A percentile compares a stretch with the other conserved stretches of the same genome.
phyloP scores from a whole-genome alignment of 768 basidiomycete genomes.

The Pulveroboletus sp. region DNA sequence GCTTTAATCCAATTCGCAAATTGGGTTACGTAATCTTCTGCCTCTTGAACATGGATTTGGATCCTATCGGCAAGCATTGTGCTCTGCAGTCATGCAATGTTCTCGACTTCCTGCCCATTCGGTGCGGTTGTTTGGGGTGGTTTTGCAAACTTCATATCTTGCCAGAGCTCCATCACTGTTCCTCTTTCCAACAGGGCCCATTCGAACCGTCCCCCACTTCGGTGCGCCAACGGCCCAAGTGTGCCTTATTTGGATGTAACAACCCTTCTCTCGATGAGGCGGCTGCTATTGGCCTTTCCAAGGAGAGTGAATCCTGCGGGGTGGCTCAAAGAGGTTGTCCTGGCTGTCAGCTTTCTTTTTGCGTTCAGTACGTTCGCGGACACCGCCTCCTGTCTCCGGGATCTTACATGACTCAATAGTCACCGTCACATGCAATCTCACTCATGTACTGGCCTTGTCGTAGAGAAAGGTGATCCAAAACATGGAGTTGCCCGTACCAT shows the following conservation, averaged over 20 bases:
- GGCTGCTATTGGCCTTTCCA: slow-evolving; percentile 15
- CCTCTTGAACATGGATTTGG: slow-evolving; percentile 36
- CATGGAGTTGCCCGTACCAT: slow-evolving; percentile 51
- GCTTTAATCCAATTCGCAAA: too few species aligned
- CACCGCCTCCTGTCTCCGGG: neutral
- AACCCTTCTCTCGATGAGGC: slow-evolving; percentile 51
- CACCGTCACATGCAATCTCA: slow-evolving; percentile 70
- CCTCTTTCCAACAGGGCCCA: slow-evolving; percentile 9
- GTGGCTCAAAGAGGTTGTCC: slow-evolving; percentile 40
- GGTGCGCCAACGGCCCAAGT: slow-evolving; percentile 46
- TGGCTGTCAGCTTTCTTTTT: slow-evolving; percentile 57
- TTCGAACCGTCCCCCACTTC: slow-evolving; percentile 7
- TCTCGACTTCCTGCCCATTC: slow-evolving; percentile 77
- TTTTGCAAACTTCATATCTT: slow-evolving; percentile 67
- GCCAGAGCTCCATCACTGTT: slow-evolving; percentile 61
- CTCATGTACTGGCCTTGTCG: slow-evolving; percentile 39
- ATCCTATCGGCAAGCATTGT: slow-evolving; percentile 65
- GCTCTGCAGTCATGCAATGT: slow-evolving; percentile 54
- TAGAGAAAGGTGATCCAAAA: slow-evolving; percentile 24
- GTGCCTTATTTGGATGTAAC: slow-evolving; percentile 48
- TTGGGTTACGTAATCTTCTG: slow-evolving; percentile 7
- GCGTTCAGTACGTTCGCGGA: slow-evolving; percentile 49
- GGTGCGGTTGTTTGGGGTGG: slow-evolving; percentile 54
- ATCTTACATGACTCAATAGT: slow-evolving; percentile 35
- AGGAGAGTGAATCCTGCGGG: neutral